A percentile compares a stretch with the other conserved stretches of the same genome.
These are phyloP conservation scores for Pestalotiopsis fici DNA, from an alignment of 2,329 filamentous ascomycete genomes.

Conservation along the genomic window DNA sequence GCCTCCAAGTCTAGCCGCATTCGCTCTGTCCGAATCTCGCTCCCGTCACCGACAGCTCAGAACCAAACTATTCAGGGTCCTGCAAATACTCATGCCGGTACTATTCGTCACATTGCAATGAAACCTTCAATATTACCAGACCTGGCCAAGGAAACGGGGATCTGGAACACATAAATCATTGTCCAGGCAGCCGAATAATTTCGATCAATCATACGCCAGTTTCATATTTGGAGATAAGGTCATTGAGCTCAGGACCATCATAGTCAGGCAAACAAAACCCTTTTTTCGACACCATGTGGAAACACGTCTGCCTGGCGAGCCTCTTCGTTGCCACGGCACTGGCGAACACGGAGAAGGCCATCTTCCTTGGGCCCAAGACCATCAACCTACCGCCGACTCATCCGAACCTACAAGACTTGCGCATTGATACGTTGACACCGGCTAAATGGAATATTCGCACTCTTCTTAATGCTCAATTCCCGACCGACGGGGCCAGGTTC, in stretches of 20 bases:
- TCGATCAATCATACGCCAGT: neutral
- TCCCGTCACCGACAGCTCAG: neutral
- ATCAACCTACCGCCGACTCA: conserved; percentile 56
- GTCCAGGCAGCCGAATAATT: neutral
- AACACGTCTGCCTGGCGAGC: neutral
- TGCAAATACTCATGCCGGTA: neutral
- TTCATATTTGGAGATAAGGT: neutral
- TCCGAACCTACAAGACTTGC: conserved; percentile 60
- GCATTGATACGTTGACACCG: conserved; percentile 66
- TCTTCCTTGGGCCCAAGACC: conserved; percentile 74
- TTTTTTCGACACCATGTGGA: neutral
- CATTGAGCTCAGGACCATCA: neutral
- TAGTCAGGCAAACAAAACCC: neutral
- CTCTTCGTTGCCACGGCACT: conserved; percentile 21
- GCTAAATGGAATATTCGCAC: conserved; percentile 58
- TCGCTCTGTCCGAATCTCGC: neutral
- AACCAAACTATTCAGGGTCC: conserved; percentile 1
- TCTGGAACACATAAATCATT: neutral
- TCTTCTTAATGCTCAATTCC: conserved; percentile 68
- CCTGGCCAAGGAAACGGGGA: neutral
- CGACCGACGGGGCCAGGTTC: conserved; percentile 48
- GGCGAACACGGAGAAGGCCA: conserved; percentile 88
- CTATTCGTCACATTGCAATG: neutral
- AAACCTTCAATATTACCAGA: neutral
- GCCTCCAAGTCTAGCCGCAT: neutral